Evolutionary conservation across 2,329 filamentous ascomycete species (phyloP).

Genomic region (Microsporum canis): DNA sequence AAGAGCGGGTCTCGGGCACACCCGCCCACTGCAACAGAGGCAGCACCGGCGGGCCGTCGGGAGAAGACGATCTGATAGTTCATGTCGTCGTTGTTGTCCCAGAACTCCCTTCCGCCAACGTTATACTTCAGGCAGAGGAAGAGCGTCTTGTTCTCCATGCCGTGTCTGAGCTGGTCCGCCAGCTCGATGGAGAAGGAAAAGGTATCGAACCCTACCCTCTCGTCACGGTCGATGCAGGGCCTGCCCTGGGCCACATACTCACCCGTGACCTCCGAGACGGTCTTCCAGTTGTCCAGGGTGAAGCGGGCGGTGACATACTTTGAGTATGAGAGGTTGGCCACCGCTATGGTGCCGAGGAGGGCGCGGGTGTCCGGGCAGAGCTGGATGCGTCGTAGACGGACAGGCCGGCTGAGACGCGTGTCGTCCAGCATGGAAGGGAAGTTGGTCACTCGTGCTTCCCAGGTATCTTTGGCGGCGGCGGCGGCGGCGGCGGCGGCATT

Average conservation of each 20-base stretch:
- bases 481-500: slow-evolving; percentile 31
- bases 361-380: slow-evolving; percentile 79
- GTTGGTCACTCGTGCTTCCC: slow-evolving; percentile 77
- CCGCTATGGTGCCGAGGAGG: slow-evolving; percentile 69
- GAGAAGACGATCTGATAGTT: slow-evolving; percentile 94
- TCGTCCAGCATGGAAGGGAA: slow-evolving; percentile 62
- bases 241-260: slow-evolving; percentile 74
- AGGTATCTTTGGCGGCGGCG: slow-evolving; percentile 42
- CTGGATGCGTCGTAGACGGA: slow-evolving; percentile 77
- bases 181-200: slow-evolving; percentile 94
- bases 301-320: slow-evolving; percentile 87
- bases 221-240: slow-evolving; percentile 35
- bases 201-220: slow-evolving; percentile 54
- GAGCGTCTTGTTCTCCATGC: slow-evolving; percentile 84
- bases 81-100: slow-evolving; percentile 80
- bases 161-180: slow-evolving; percentile 60
- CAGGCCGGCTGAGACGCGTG: slow-evolving; percentile 43
- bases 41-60: slow-evolving; percentile 34
- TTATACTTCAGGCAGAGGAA: slow-evolving; percentile 84
- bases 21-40: not conserved
- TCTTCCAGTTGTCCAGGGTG: slow-evolving; percentile 97
- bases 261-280: slow-evolving; percentile 84
- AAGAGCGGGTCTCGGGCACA: not conserved
- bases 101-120: slow-evolving; percentile 74
- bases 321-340: slow-evolving; percentile 79